Evolutionary conservation across 805 yeast species (phyloP).

Genomic region (Scheffersomyces amazonensis): DNA sequence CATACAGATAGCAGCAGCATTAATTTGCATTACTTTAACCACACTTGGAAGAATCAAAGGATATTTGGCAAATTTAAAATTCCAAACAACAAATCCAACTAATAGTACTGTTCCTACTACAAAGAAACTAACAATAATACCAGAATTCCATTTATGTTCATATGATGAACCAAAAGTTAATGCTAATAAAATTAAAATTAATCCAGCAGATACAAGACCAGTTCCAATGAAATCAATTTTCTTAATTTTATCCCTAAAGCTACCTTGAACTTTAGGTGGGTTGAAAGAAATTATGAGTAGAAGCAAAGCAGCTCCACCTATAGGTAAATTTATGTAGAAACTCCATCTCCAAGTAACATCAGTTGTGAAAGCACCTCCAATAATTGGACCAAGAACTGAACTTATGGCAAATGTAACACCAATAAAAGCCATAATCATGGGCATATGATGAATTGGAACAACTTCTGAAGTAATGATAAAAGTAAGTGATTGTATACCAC

Average conservation of each 20-base stretch:
- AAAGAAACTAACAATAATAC: conserved; percentile 48
- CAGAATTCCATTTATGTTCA: conserved; percentile 51
- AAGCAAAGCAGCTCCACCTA: conserved; percentile 53
- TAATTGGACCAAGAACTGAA: conserved; percentile 57
- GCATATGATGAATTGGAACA: conserved; percentile 41
- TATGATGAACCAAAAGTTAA: conserved; percentile 56
- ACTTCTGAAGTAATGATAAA: conserved; percentile 57
- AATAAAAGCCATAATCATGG: conserved; percentile 35
- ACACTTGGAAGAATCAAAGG: conserved; percentile 49
- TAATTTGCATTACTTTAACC: conserved; percentile 31
- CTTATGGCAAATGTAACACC: conserved; percentile 48
- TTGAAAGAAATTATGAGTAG: conserved; percentile 40
- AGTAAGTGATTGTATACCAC: conserved; percentile 59
- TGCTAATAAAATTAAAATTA: conserved; percentile 46
- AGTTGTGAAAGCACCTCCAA: conserved; percentile 67
- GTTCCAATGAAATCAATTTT: conserved; percentile 52
- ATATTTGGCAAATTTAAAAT: conserved; percentile 36
- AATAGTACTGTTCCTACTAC: conserved; percentile 42
- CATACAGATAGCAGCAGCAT: conserved; percentile 35
- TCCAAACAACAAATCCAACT: conserved; percentile 35
- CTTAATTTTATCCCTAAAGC: conserved; percentile 32
- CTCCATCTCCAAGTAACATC: conserved; percentile 74
- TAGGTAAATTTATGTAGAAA: conserved; percentile 66
- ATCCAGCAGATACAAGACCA: conserved; percentile 36
- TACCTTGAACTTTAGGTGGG: conserved; percentile 46